phyloP scores from a whole-genome alignment of 164 flowering plant genomes.

The Magnolia officinalis region DNA sequence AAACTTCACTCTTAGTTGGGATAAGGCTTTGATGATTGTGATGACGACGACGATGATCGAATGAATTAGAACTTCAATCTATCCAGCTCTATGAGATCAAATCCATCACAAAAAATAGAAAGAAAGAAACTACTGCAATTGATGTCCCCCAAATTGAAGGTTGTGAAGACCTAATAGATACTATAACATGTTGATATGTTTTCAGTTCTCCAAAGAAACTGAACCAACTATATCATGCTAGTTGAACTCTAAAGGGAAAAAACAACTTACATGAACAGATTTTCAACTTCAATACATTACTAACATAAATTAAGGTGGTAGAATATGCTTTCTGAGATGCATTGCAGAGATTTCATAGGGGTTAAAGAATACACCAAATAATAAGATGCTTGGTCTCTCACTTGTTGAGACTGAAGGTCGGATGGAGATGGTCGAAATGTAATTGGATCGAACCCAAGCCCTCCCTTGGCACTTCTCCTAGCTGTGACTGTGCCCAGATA shows the following conservation, averaged over 20 bases:
- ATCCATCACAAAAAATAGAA: too few relatives aligned
- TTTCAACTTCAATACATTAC: conserved; percentile 1
- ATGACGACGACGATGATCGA: too few relatives aligned
- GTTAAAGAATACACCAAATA: not conserved
- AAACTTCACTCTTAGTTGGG: too few relatives aligned
- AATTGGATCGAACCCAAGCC: conserved; percentile 37
- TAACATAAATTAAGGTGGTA: not conserved
- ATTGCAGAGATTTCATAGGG: not conserved
- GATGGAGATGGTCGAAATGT: conserved; percentile 70
- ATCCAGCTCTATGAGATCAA: too few relatives aligned
- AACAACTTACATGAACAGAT: not conserved
- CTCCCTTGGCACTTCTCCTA: conserved; percentile 27
- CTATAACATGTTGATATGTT: not conserved
- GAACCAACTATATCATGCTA: not conserved
- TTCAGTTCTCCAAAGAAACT: not conserved
- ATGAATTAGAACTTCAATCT: too few relatives aligned
- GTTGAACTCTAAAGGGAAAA: not conserved
- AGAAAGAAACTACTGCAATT: too few relatives aligned
- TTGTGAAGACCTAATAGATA: not conserved
- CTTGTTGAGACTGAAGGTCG: conserved; percentile 83
- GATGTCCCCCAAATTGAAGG: not conserved
- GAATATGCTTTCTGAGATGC: not conserved
- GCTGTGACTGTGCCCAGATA: conserved; percentile 83
- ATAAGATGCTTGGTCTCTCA: conserved; percentile 28
- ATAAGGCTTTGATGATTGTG: too few relatives aligned